phyloP scores from a whole-genome alignment of 306 rosid genomes.

The Quercus suber region DNA sequence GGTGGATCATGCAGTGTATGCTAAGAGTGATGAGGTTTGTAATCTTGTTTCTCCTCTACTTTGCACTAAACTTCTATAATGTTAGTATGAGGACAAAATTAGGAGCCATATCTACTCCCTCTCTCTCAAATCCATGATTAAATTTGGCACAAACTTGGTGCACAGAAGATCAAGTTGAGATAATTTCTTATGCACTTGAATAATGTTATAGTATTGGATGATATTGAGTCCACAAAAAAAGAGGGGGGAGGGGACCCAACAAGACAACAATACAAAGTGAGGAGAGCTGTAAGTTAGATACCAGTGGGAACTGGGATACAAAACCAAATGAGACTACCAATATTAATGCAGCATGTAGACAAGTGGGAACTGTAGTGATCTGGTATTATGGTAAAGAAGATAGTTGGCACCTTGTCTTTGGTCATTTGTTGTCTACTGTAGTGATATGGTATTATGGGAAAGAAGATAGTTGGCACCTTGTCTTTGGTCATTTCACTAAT shows the following conservation, averaged over 20 bases:
- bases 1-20: neutral
- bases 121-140: neutral
- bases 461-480: neutral
- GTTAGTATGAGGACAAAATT: neutral
- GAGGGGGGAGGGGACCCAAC: too few species aligned
- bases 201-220: neutral
- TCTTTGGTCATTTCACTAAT: neutral
- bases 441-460: neutral
- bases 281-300: neutral
- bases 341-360: neutral
- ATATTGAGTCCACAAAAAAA: too few species aligned
- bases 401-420: neutral
- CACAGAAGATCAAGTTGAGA: neutral
- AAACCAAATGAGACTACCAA: constrained; percentile 6
- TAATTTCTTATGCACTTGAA: neutral
- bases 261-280: too few species aligned
- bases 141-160: neutral
- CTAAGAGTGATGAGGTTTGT: neutral
- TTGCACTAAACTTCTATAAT: neutral
- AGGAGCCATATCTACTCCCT: neutral
- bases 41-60: neutral
- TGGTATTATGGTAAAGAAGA: neutral
- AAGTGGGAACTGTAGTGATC: neutral
- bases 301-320: neutral
- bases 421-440: neutral